Percentiles rank a stretch among this genome's conserved stretches.
Conservation (phyloP, 1,284 basidiomycete species). For the Heterobasidion parviporum region DNA sequence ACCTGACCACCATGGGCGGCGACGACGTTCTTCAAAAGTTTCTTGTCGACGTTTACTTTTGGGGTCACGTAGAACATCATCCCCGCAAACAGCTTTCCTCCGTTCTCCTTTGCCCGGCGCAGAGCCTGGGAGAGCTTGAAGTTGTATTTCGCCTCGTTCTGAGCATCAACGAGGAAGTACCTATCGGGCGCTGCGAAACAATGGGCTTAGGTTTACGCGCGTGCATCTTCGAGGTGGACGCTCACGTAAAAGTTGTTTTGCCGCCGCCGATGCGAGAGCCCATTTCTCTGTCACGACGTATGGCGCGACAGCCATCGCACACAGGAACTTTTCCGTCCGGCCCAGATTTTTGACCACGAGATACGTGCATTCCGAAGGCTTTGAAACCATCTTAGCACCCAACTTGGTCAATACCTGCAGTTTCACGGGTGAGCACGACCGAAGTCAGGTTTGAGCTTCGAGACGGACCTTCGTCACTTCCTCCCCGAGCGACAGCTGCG, state of each 20-base stretch:
- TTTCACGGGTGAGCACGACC: background rate
- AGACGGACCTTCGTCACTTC: conserved; percentile 42
- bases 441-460: background rate
- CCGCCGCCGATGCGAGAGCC: conserved; percentile 51
- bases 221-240: conserved; percentile 8
- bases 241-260: conserved; percentile 57
- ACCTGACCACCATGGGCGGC: conserved; percentile 64
- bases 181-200: conserved; percentile 44
- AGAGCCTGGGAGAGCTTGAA: conserved; percentile 58
- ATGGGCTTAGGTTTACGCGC: background rate
- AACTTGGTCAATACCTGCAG: conserved; percentile 50
- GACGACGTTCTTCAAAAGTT: conserved; percentile 59
- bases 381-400: conserved; percentile 53
- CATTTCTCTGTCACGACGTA: conserved; percentile 59
- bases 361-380: conserved; percentile 67
- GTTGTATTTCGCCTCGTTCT: conserved; percentile 53
- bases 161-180: conserved; percentile 51
- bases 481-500: conserved; percentile 39
- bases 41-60: conserved; percentile 43
- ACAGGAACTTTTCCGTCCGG: conserved; percentile 79
- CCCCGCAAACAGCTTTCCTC: conserved; percentile 49
- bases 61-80: conserved; percentile 70
- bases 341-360: conserved; percentile 59
- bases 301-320: conserved; percentile 55
- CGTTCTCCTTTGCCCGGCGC: conserved; percentile 39